A percentile compares a stretch with the other conserved stretches of the same genome.
These are phyloP conservation scores for Ophiocordyceps polyrhachis-furcata DNA, from an alignment of 2,329 filamentous ascomycete genomes.

Conservation along the genomic window DNA sequence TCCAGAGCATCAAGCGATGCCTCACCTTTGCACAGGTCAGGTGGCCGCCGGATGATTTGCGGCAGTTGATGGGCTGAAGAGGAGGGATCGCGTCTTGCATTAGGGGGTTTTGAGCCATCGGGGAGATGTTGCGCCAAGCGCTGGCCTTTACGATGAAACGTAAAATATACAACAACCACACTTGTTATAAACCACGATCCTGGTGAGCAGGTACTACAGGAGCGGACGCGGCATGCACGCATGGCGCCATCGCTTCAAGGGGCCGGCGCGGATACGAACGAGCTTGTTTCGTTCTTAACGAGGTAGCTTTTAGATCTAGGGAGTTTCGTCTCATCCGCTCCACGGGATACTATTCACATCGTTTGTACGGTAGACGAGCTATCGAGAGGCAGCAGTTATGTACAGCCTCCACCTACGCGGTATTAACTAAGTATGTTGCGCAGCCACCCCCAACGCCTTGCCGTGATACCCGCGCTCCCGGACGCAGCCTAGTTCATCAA, in stretches of 20 bases:
- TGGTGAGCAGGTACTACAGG: background rate
- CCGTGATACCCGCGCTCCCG: background rate
- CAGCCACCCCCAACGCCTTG: background rate
- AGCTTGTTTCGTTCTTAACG: background rate
- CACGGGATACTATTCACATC: too few relatives aligned
- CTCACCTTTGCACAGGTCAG: conserved; percentile 91
- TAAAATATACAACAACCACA: background rate
- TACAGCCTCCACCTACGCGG: background rate
- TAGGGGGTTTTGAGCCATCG: too few relatives aligned
- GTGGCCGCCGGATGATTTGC: conserved; percentile 83
- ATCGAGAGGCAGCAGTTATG: background rate
- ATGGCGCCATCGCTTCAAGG: background rate
- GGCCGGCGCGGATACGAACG: background rate
- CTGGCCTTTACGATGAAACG: background rate
- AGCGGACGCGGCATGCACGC: background rate
- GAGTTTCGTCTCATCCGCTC: too few relatives aligned
- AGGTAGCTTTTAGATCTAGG: background rate
- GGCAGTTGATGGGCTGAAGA: conserved; percentile 73
- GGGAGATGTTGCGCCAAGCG: background rate
- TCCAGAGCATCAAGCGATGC: conserved; percentile 95
- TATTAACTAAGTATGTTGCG: background rate
- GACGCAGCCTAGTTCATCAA: background rate
- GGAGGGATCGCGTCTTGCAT: background rate
- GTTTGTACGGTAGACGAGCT: too few relatives aligned
- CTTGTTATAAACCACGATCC: background rate